Percentiles rank a stretch among this genome's conserved stretches.
These are phyloP conservation scores for Agrocybe pediades DNA, from an alignment of 768 basidiomycete species.

Conservation along the genomic window DNA sequence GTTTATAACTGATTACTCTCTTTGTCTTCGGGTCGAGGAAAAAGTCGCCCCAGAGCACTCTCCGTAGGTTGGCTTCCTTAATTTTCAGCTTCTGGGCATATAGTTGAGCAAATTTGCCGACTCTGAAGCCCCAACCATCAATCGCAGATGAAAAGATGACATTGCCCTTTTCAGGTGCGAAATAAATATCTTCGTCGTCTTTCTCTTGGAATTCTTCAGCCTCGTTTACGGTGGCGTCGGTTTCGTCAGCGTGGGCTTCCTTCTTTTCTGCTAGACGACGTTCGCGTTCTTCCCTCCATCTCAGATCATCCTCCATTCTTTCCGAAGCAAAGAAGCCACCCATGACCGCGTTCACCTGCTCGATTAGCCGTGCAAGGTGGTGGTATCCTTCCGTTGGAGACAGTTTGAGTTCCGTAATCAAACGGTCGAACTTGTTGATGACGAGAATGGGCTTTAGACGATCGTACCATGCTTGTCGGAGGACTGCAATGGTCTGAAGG, in stretches of 20 bases:
- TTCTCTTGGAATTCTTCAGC: conserved; percentile 84
- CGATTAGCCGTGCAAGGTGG: conserved; percentile 89
- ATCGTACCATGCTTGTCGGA: conserved; percentile 94
- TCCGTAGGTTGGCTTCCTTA: conserved; percentile 81
- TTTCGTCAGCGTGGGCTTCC: conserved; percentile 66
- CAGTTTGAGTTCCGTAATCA: conserved; percentile 92
- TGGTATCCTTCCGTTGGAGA: conserved; percentile 92
- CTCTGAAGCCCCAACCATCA: conserved; percentile 97
- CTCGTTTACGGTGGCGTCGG: conserved; percentile 60
- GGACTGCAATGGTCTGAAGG: conserved; percentile 86
- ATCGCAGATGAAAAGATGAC: conserved; percentile 96
- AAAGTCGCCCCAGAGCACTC: conserved; percentile 96
- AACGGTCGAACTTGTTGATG: conserved; percentile 94
- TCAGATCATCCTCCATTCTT: conserved; percentile 93
- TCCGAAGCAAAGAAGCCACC: conserved; percentile 92
- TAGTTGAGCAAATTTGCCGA: conserved; percentile 90
- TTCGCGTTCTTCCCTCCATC: conserved; percentile 93
- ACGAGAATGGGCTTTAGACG: conserved; percentile 88
- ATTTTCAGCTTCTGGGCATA: conserved; percentile 91
- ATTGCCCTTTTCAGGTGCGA: conserved; percentile 93
- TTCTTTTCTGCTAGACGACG: conserved; percentile 76
- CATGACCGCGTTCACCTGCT: conserved; percentile 98
- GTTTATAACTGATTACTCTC: conserved; percentile 87
- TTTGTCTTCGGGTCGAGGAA: conserved; percentile 97
- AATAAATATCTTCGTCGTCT: conserved; percentile 97